Conservation (phyloP, 202 grass and related monocot species). For the Bolboschoenoplectus hybrid region DNA sequence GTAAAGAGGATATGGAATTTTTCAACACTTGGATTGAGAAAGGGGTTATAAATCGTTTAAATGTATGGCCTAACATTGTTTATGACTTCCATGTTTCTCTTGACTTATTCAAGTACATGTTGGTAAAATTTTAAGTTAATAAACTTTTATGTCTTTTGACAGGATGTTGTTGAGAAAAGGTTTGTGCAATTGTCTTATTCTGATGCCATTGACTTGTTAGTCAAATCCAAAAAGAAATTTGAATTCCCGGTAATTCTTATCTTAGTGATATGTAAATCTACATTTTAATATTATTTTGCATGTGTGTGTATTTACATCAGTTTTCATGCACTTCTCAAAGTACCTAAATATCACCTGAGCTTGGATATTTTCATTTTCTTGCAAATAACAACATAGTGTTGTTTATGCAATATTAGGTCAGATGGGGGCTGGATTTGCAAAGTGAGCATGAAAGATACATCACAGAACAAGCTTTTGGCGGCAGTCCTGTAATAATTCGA, state of each 20-base stretch:
- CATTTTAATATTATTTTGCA: conserved; percentile 24
- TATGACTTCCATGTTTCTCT: conserved; percentile 34
- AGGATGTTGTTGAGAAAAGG: conserved; percentile 89
- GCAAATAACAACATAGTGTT: conserved; percentile 24
- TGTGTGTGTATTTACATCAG: not conserved
- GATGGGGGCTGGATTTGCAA: conserved; percentile 98
- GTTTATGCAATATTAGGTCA: conserved; percentile 64
- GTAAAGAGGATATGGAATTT: conserved; percentile 99
- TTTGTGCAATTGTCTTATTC: conserved; percentile 95
- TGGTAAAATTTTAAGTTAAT: conserved; percentile 45
- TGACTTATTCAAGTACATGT: conserved; percentile 25
- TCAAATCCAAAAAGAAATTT: conserved; percentile 85
- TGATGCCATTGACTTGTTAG: conserved; percentile 83
- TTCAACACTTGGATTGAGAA: conserved; percentile 97
- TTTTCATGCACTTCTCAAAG: not conserved
- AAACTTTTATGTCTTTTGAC: conserved; percentile 41
- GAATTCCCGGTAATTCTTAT: conserved; percentile 81
- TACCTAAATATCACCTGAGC: not conserved
- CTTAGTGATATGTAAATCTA: conserved; percentile 9
- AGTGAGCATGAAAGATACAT: conserved; percentile 99
- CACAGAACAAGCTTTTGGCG: conserved; percentile 90
- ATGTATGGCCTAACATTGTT: conserved; percentile 51
- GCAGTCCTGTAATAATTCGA: conserved; percentile 87
- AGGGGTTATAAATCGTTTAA: conserved; percentile 89
- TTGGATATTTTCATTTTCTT: not conserved